Percentiles rank a stretch among this genome's conserved stretches.
These are phyloP conservation scores for Chytriomyces sp. DNA, from an alignment of 192 early-diverging fungal species.

Conservation along the genomic window DNA sequence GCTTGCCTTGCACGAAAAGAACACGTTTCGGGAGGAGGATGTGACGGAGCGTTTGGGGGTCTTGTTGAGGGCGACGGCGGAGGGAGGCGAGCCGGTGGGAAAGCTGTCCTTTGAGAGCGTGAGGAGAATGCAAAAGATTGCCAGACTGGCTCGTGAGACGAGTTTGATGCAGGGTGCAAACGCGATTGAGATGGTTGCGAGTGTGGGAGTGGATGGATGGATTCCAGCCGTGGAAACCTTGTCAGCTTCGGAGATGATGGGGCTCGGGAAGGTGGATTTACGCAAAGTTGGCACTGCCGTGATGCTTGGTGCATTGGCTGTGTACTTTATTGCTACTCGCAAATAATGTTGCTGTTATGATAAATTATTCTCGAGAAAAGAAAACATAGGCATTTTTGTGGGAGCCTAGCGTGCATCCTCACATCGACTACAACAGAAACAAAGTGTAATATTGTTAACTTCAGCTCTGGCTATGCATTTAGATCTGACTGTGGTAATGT, in stretches of 20 bases:
- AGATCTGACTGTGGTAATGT: too few species aligned
- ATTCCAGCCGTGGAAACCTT: constrained; percentile 6
- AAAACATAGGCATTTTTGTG: too few species aligned
- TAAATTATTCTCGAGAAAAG: too few species aligned
- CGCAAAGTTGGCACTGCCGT: too few species aligned
- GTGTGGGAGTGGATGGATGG: neutral
- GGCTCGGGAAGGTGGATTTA: neutral
- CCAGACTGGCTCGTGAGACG: neutral
- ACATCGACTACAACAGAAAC: too few species aligned
- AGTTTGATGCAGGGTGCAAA: constrained; percentile 12
- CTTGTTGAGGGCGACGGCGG: neutral
- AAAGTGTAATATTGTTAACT: too few species aligned
- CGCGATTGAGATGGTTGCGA: constrained; percentile 6
- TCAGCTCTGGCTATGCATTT: too few species aligned
- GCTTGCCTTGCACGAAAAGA: constrained; percentile 2
- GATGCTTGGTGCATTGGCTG: too few species aligned
- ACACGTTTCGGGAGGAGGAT: neutral
- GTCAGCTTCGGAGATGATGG: neutral
- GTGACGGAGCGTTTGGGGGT: neutral
- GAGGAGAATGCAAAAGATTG: neutral
- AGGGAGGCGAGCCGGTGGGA: neutral
- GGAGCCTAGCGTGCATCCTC: too few species aligned
- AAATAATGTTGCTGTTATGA: too few species aligned
- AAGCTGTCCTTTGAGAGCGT: neutral
- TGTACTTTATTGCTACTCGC: too few species aligned